A percentile compares a stretch with the other conserved stretches of the same genome.
Conservation (phyloP, 192 early-diverging fungal species). For the Diversispora epigaea region DNA sequence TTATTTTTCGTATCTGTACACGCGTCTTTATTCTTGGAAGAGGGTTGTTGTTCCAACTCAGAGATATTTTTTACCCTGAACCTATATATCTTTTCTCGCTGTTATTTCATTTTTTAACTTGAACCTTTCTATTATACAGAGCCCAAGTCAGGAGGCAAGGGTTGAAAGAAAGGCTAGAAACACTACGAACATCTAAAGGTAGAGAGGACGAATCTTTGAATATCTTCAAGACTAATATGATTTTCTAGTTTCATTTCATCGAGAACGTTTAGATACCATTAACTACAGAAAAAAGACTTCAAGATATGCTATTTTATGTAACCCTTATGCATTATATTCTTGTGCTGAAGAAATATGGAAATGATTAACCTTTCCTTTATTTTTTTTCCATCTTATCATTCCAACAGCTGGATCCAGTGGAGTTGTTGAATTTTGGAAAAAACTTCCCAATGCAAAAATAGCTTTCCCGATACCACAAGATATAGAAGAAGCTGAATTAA, state of each 20-base stretch:
- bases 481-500: conserved; percentile 4
- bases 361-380: conserved; percentile 23
- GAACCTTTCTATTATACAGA: too few species aligned
- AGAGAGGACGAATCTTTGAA: too few species aligned
- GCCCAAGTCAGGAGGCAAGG: too few species aligned
- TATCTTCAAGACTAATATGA: too few species aligned
- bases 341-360: conserved; percentile 24
- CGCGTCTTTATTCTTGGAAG: too few species aligned
- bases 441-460: conserved; percentile 27
- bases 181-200: too few species aligned
- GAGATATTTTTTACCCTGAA: too few species aligned
- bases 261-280: too few species aligned
- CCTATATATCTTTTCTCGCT: not conserved
- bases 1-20: too few species aligned
- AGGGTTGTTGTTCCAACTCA: too few species aligned
- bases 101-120: conserved; percentile 19
- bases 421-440: conserved; percentile 26
- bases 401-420: conserved; percentile 19
- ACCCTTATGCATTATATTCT: not conserved
- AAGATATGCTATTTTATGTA: conserved; percentile 8
- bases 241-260: too few species aligned
- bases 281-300: conserved; percentile 11
- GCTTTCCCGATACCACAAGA: conserved; percentile 12
- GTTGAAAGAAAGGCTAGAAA: too few species aligned
- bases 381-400: conserved; percentile 7